These are phyloP conservation scores for Stromatinia cepivora DNA, from an alignment of 2,329 filamentous ascomycete genomes.

Conservation along the genomic window DNA sequence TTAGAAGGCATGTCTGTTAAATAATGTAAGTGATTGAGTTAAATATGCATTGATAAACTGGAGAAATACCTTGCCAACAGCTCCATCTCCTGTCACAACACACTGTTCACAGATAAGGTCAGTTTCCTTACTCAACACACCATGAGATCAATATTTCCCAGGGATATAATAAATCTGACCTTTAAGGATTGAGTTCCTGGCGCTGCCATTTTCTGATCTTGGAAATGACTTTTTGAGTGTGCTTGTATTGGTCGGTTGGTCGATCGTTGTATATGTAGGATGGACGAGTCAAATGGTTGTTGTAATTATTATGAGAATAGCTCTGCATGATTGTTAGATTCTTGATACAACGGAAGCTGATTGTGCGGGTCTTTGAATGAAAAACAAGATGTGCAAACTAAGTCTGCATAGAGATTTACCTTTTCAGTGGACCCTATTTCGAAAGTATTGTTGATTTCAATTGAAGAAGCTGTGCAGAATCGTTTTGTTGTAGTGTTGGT, in stretches of 20 bases:
- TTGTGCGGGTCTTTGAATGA: not conserved
- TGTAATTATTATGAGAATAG: conserved; percentile 5
- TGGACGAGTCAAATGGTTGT: not conserved
- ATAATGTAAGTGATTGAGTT: conserved; percentile 28
- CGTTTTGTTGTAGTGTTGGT: not conserved
- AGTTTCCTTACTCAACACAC: conserved; percentile 1
- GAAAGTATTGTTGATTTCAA: not conserved
- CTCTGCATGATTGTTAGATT: conserved; percentile 1
- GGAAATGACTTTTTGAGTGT: not conserved
- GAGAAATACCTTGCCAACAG: conserved; percentile 85
- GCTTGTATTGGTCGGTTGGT: not conserved
- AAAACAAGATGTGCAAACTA: not conserved
- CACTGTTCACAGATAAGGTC: conserved; percentile 58
- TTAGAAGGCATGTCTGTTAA: conserved; percentile 89
- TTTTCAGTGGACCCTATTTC: not conserved
- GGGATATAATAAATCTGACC: conserved; percentile 18
- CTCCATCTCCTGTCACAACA: conserved; percentile 98
- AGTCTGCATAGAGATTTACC: not conserved
- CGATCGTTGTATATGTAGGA: not conserved
- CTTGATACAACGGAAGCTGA: not conserved
- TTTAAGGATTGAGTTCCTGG: conserved; percentile 24
- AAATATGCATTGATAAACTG: not conserved
- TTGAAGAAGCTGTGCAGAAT: not conserved
- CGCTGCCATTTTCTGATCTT: conserved; percentile 12
- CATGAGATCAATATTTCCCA: not conserved